Evolutionary conservation across 495 filamentous ascomycete species (phyloP), one percentile per base, ranked within the genome.

Genomic region (Daldinia bambusicola): DNA sequence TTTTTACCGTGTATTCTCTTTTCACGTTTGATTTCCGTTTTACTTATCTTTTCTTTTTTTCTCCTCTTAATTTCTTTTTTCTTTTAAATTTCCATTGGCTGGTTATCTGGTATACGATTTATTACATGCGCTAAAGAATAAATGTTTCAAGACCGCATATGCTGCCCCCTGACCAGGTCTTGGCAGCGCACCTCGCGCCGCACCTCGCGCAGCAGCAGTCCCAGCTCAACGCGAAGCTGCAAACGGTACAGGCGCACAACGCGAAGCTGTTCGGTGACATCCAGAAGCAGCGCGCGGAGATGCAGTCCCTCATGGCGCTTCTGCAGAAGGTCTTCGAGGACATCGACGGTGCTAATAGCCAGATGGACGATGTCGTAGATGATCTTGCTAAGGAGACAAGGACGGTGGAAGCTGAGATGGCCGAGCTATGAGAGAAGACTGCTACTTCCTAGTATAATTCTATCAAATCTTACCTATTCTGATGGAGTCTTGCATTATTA

Each of bases 251-350:
- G 72, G 70, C 80, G 0, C 82, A 90, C 70, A 97, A 97, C 77
- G 83, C 81, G 14, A 81, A 79, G 22, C 80, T 97, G 2, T 85
- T 90, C 52, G 81, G 83, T 57, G 85, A 84, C 20, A 83, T 96
- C 2, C 81, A 85, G 66, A 81, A 77, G 26, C 94, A 97, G 82
- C 82, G 92, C 38, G 78, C 82, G 45, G 92, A 97, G 77, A 92
- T 97, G 63, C 89, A 92, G 71, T 81, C 74, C 6, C 75, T 97
- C 56, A 75, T 95, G 38, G 80, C 74, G 4, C 82, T 84, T 10
- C 82, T 95, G 26, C 93, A 94, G 76, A 81, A 79, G 26, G 85
- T 90, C 30, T 84, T 95, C 50, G 79, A 81, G 22, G 93, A 95
- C 80, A 75, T 96, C 66, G 90, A 92, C 72, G 88, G 83, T 10